Percentiles rank a stretch among this genome's conserved stretches.
These are phyloP conservation scores for Xenosphaeropsis pyriputrescens DNA, from an alignment of 2,329 filamentous ascomycete genomes.

Conservation along the genomic window DNA sequence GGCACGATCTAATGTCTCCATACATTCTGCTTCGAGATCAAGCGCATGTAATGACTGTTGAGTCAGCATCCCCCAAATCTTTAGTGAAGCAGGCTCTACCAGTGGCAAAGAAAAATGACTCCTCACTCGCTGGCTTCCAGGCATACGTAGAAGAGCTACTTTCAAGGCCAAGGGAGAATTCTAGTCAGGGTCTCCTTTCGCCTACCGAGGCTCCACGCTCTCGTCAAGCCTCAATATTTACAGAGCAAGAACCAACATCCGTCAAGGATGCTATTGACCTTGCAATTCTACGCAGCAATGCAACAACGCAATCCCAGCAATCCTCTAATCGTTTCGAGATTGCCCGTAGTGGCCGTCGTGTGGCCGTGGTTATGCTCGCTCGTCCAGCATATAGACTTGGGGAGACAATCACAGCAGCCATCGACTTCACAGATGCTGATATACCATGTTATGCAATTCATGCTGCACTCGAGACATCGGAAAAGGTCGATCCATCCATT, in stretches of 20 bases:
- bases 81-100: slow-evolving; percentile 9
- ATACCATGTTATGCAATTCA: slow-evolving; percentile 79
- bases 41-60: slow-evolving; percentile 28
- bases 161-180: slow-evolving; percentile 37
- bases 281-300: slow-evolving; percentile 73
- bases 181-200: slow-evolving; percentile 49
- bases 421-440: slow-evolving; percentile 69
- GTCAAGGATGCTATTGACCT: slow-evolving; percentile 82
- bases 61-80: slow-evolving; percentile 4
- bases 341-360: slow-evolving; percentile 77
- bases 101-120: slow-evolving; percentile 18
- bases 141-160: slow-evolving; percentile 66
- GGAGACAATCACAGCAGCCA: slow-evolving; percentile 68
- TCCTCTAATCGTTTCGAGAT: slow-evolving; percentile 94
- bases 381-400: slow-evolving; percentile 81
- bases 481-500: slow-evolving; percentile 66
- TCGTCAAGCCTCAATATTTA: slow-evolving; percentile 32
- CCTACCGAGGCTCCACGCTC: slow-evolving; percentile 45
- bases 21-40: slow-evolving; percentile 81
- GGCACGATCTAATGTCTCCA: slow-evolving; percentile 87
- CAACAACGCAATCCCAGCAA: slow-evolving; percentile 51
- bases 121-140: slow-evolving; percentile 50
- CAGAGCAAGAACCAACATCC: slow-evolving; percentile 39
- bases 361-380: slow-evolving; percentile 79
- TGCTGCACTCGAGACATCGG: slow-evolving; percentile 71